Conservation (phyloP, 768 basidiomycete species). For the Panellus pusillus region DNA sequence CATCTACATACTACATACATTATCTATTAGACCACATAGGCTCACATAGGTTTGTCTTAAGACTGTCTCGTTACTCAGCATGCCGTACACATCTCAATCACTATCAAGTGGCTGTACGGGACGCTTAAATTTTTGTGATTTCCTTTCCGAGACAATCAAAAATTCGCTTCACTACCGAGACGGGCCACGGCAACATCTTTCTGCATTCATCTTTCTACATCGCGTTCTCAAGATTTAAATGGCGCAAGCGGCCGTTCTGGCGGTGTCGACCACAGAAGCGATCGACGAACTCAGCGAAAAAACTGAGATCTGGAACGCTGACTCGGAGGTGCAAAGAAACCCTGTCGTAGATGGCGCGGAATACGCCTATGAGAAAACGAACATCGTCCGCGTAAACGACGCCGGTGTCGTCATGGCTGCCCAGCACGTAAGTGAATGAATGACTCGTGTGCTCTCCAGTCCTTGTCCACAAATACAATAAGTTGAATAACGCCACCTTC, state of each 20-base stretch:
- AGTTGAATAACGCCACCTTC: not conserved
- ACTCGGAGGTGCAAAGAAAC: constrained; percentile 35
- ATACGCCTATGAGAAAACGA: constrained; percentile 59
- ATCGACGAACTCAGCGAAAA: constrained; percentile 29
- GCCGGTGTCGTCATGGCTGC: constrained; percentile 66
- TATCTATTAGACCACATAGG: constrained; percentile 6
- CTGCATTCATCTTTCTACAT: no score
- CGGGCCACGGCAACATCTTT: no score
- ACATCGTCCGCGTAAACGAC: constrained; percentile 59
- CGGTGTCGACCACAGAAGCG: not conserved
- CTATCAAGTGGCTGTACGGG: no score
- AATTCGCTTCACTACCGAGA: no score
- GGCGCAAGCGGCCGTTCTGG: not conserved
- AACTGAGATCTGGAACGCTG: constrained; percentile 24
- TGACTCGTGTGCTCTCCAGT: no score
- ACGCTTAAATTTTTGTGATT: no score
- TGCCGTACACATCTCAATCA: constrained; percentile 5
- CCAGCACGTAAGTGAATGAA: constrained; percentile 49
- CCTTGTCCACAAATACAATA: no score
- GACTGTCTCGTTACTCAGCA: constrained; percentile 15
- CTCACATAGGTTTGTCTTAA: constrained; percentile 18
- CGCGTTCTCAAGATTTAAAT: not conserved
- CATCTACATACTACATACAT: constrained; percentile 14
- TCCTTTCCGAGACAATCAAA: no score
- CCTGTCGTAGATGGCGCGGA: constrained; percentile 62